Evolutionary conservation across 164 flowering plant genomes (phyloP), one percentile per base, ranked within the genome.

Genomic region (Liriodendron chinense): DNA sequence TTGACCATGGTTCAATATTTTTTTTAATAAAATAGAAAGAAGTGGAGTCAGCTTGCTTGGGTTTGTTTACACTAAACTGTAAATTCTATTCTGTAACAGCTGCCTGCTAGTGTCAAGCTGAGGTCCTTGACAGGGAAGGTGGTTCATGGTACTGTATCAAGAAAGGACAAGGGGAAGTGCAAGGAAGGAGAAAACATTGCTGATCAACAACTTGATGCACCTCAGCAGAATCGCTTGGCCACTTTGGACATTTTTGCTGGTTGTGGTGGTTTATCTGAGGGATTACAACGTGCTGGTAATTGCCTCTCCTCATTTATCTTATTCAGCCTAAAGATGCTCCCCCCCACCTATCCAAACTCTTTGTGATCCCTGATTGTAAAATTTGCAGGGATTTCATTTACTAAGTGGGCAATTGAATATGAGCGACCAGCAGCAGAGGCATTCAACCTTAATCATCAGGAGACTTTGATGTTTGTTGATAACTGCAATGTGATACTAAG

Each of bases 331-430:
- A 22, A 50, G 20, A 47, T 22, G 43, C 20, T 16, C 0, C 43
- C 5, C 5, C 7, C 7, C 5, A 3, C 43, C 43, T 34, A 13
- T 26, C 18, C 43, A 63, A n/a, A 2, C 66, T 63, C 68, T 3
- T 48, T 18, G 24, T 14, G n/a, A 72, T 47, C 70, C 43, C 64
- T 82, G 28, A 53, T 73, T 68, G 56, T n/a, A 21, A 77, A 49
- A 22, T 25, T 66, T 80, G 47, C 87, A 95, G 99, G 99, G 70
- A 92, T 75, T 9, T 81, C 92, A 34, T 1, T 48, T 48, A 96
- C 98, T 24, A 94, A 96, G 75, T 96, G 99, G 99, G 98, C 99
- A 28, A 96, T 96, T 74, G 99, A 96, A 83, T 96, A 94, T 76
- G 99, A 96, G 66, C 92, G 88, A 59, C 91, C 97, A 63, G 98